Conservation (phyloP, 352 stramenopile genomes). For the Phytophthora constricta region DNA sequence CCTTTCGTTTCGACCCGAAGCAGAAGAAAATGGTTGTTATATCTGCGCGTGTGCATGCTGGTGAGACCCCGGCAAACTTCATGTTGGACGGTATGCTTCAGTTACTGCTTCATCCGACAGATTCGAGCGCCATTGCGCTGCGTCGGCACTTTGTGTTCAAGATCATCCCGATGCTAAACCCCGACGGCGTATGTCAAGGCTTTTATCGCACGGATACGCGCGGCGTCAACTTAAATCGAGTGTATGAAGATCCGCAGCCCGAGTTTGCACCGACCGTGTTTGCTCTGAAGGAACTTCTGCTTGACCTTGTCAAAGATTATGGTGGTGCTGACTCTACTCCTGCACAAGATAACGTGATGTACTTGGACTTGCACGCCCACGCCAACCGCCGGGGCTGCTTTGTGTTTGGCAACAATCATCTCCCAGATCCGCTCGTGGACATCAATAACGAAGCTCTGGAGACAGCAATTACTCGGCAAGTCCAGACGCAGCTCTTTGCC, state of each 20-base stretch:
- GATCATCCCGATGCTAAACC: conserved; percentile 93
- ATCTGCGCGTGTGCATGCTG: conserved; percentile 85
- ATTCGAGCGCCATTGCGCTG: conserved; percentile 62
- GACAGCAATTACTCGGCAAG: conserved; percentile 44
- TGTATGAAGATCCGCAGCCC: conserved; percentile 71
- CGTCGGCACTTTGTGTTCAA: conserved; percentile 90
- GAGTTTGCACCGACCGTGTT: conserved; percentile 71
- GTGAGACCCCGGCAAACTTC: conserved; percentile 86
- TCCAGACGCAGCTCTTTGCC: conserved; percentile 87
- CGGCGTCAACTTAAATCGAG: conserved; percentile 91
- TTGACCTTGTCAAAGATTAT: conserved; percentile 40
- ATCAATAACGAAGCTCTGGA: conserved; percentile 19
- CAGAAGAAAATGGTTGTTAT: conserved; percentile 72
- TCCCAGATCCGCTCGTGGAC: conserved; percentile 21
- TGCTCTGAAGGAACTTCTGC: conserved; percentile 61
- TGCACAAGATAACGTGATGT: conserved; percentile 56
- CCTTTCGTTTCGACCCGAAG: conserved; percentile 32
- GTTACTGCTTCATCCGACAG: conserved; percentile 69
- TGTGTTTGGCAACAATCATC: conserved; percentile 89
- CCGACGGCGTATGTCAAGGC: conserved; percentile 88
- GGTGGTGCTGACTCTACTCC: conserved; percentile 27
- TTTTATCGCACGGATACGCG: conserved; percentile 89
- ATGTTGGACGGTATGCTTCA: conserved; percentile 92
- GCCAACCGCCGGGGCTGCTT: conserved; percentile 91
- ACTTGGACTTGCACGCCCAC: conserved; percentile 93